Percentiles rank a stretch among this genome's conserved stretches.
Conservation (phyloP, 495 filamentous ascomycete genomes). For the Penicillium paradoxum region DNA sequence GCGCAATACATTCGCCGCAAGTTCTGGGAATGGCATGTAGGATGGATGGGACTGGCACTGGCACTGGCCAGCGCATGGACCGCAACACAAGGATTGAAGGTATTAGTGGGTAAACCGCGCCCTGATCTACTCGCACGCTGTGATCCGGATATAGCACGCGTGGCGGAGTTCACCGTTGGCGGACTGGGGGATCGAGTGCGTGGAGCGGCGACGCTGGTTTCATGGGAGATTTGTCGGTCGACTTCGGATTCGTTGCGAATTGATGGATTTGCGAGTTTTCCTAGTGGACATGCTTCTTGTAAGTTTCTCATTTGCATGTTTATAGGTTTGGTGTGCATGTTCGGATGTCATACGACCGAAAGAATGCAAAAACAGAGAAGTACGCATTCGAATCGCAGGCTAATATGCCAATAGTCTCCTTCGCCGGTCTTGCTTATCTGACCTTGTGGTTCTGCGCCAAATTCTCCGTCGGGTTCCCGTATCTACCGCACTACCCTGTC, state of each 20-base stretch:
- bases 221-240: slow-evolving; percentile 49
- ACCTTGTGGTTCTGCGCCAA: slow-evolving; percentile 61
- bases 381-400: neutral
- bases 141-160: slow-evolving; percentile 46
- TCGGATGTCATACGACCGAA: neutral
- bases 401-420: slow-evolving; percentile 48
- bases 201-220: slow-evolving; percentile 46
- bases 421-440: slow-evolving; percentile 59
- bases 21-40: slow-evolving; percentile 61
- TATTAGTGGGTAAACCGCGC: slow-evolving; percentile 57
- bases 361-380: neutral
- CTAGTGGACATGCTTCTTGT: slow-evolving; percentile 66
- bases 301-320: too few species aligned
- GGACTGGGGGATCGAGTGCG: slow-evolving; percentile 43
- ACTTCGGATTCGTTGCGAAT: slow-evolving; percentile 33
- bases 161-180: slow-evolving; percentile 42
- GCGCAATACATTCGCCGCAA: slow-evolving; percentile 25
- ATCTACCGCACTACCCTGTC: slow-evolving; percentile 43
- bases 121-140: slow-evolving; percentile 62
- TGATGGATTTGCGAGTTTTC: slow-evolving; percentile 64
- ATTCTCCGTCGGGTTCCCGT: slow-evolving; percentile 58
- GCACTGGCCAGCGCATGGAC: slow-evolving; percentile 51
- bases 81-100: slow-evolving; percentile 59
- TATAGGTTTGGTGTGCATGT: neutral
- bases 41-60: slow-evolving; percentile 59